Base-by-base conservation (phyloP, 176 grass and related monocot genomes). In the Rhynchospora breviuscula region DNA sequence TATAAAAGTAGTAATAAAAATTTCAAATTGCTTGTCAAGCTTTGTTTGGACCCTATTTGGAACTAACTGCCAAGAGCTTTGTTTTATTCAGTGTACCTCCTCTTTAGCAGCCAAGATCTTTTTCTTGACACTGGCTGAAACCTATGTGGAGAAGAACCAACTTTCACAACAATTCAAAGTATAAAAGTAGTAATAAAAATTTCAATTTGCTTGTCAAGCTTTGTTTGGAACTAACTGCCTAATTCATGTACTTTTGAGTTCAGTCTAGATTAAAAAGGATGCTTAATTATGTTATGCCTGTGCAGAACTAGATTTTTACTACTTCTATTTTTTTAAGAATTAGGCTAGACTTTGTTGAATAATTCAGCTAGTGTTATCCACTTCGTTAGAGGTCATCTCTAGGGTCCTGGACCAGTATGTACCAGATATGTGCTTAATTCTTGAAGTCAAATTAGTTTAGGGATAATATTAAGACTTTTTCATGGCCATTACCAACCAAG, bases 101-200 rank as follows among this genome's bases (percentile, higher is more conserved):
- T 87, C 85, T 87, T 59, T 87, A 63, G 85, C 85, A 62, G 85
- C 78, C 1, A 79, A 87, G 35, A 87, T 74, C 79, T 87, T 87
- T 53, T 82, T 79, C 67, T 87, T 87, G 23, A 87, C 79, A 73
- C 69, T 87, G 65, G 85, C 85, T 43, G 85, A 82, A 72, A 87
- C 79, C 85, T 87, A 81, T 53, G 70, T 47, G 77, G 54, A 22
- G 81, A 72, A 22, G 33, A 52, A 51, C 21, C 21, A 86, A 86
- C 15, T 26, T 81, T 77, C 67, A 72, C 17, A 74, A 85, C 5
- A 78, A 61, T 19, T 10, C 6, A n/a, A 69, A 69, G 44, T 48
- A 70, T 6, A 70, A 22, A 48, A 73, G 23, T 48, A 22, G 7
- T 48, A 73, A 13, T 49, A 73, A 73, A 17, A 49, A 23, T 73